Conservation (phyloP, 140 eudicot species). For the Eryngium alpinum region DNA sequence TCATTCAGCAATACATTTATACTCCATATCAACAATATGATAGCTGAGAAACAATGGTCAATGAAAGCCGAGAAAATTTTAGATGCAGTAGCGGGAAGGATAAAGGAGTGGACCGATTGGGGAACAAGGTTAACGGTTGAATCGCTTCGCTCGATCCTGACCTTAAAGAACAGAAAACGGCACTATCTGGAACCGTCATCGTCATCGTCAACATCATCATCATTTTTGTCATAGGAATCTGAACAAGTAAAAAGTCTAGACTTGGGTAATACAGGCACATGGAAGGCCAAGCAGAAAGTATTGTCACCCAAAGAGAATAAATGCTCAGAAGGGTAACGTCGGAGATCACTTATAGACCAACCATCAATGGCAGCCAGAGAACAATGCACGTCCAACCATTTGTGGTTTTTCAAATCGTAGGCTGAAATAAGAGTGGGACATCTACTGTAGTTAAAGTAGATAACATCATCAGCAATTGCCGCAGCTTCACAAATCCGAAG, state of each 20-base stretch:
- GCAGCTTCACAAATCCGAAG: not conserved
- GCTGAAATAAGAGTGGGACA: not conserved
- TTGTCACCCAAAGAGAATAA: not conserved
- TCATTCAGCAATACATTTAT: no score
- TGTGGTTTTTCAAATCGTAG: slow-evolving; percentile 2
- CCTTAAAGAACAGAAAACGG: not conserved
- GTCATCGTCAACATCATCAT: no score
- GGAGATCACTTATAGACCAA: not conserved
- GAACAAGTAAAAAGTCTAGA: not conserved
- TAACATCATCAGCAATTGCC: not conserved
- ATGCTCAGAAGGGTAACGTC: not conserved
- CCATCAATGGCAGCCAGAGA: not conserved
- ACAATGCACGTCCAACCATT: not conserved
- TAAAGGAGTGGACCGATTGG: not conserved
- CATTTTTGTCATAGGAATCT: no score
- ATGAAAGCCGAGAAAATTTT: no score
- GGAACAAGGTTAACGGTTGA: not conserved
- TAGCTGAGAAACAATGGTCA: no score
- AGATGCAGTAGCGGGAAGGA: not conserved
- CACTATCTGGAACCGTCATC: not conserved
- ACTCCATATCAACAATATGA: no score
- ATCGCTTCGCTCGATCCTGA: not conserved
- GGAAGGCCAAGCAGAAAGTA: not conserved
- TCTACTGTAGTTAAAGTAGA: not conserved
- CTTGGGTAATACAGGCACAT: not conserved